Conservation (phyloP, 2,329 filamentous ascomycete genomes). For the Exserohilum rostratum region DNA sequence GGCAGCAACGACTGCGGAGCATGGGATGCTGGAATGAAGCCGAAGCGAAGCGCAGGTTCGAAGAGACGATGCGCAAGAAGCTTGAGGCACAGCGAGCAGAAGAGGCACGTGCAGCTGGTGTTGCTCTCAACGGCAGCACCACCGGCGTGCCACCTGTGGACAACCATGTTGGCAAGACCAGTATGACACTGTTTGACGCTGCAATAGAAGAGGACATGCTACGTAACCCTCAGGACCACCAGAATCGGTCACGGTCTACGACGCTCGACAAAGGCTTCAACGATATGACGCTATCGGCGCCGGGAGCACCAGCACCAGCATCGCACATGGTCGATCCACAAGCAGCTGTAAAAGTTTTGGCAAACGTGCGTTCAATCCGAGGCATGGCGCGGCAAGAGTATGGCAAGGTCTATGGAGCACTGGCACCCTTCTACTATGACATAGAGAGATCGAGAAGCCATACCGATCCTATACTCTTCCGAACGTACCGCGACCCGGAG, state of each 20-base stretch:
- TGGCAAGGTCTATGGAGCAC: conserved; percentile 83
- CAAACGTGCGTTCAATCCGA: conserved; percentile 75
- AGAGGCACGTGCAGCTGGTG: conserved; percentile 47
- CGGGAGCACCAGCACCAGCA: conserved; percentile 40
- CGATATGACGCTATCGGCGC: conserved; percentile 65
- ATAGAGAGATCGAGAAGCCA: conserved; percentile 73
- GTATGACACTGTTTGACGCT: conserved; percentile 76
- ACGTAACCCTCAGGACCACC: conserved; percentile 48
- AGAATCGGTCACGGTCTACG: conserved; percentile 29
- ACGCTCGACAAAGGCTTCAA: conserved; percentile 76
- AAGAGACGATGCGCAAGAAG: conserved; percentile 66
- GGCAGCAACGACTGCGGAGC: conserved; percentile 82
- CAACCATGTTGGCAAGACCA: conserved; percentile 44
- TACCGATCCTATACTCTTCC: conserved; percentile 83
- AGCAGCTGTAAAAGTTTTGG: conserved; percentile 71
- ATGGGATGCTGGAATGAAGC: conserved; percentile 93
- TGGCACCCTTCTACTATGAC: conserved; percentile 89
- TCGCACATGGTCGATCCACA: conserved; percentile 59
- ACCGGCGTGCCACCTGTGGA: conserved; percentile 48
- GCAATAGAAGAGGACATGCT: conserved; percentile 68
- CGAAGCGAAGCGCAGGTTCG: conserved; percentile 81
- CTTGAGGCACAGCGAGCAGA: conserved; percentile 62
- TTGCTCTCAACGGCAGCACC: conserved; percentile 38
- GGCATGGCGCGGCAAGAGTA: conserved; percentile 89
- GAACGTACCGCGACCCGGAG: conserved; percentile 84